Percentiles rank a stretch among this genome's conserved stretches.
These are phyloP conservation scores for Gynochthodes officinalis DNA, from an alignment of 257 asterid species.

Conservation along the genomic window DNA sequence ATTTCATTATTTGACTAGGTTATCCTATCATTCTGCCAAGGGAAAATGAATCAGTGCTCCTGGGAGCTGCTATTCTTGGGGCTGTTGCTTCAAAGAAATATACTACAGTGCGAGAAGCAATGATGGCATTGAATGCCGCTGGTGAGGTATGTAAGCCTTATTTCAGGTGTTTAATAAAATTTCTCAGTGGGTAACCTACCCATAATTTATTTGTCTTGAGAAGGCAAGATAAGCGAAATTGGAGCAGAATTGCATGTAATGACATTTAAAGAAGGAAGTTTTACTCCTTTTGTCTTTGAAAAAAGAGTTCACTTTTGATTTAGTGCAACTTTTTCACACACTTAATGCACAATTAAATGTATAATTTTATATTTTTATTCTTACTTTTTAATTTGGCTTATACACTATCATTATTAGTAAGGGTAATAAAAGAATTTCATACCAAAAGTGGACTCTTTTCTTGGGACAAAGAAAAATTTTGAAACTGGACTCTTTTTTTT, in stretches of 20 bases:
- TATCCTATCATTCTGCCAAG: conserved; percentile 81
- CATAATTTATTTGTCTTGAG: background rate
- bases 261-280: too few species aligned
- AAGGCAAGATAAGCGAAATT: background rate
- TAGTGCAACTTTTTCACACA: too few species aligned
- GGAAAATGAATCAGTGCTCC: conserved; percentile 86
- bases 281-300: too few species aligned
- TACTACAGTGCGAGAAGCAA: conserved; percentile 66
- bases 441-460: too few species aligned
- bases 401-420: too few species aligned
- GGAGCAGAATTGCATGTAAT: background rate
- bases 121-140: conserved; percentile 86
- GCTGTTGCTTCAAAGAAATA: conserved; percentile 92
- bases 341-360: too few species aligned
- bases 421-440: too few species aligned
- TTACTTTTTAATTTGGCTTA: too few species aligned
- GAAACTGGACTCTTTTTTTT: too few species aligned
- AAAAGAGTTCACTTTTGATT: too few species aligned
- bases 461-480: too few species aligned
- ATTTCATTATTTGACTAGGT: conserved; percentile 45
- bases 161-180: background rate
- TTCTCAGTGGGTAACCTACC: background rate
- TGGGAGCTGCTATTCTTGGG: conserved; percentile 98
- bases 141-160: conserved; percentile 57
- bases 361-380: too few species aligned